Evolutionary conservation across 208 protist species (phyloP).

Genomic region (Crithidia thermophila): DNA sequence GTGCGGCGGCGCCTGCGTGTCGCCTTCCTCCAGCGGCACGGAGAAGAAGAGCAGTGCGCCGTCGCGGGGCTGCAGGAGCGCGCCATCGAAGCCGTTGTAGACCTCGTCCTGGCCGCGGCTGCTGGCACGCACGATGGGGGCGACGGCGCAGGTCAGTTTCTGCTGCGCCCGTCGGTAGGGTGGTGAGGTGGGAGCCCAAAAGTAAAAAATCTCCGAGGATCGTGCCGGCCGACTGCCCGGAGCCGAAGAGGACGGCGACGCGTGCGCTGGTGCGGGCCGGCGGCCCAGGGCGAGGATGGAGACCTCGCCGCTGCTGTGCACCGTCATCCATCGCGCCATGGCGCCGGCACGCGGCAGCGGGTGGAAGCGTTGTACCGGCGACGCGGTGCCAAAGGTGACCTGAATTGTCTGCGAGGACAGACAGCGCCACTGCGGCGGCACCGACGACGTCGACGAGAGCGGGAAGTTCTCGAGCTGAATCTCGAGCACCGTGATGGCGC

Average conservation of each 20-base stretch:
- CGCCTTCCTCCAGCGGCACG: constrained; percentile 14
- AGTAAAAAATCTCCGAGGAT: too few species aligned
- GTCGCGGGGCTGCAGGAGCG: constrained; percentile 26
- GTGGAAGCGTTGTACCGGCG: constrained; percentile 24
- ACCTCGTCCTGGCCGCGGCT: constrained; percentile 1
- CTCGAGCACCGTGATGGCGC: constrained; percentile 17
- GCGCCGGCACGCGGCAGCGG: constrained; percentile 15
- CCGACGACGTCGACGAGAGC: background rate
- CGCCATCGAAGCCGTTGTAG: constrained; percentile 32
- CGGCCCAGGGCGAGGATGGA: constrained; percentile 21
- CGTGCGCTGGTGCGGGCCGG: background rate
- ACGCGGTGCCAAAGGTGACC: constrained; percentile 1
- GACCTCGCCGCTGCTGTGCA: constrained; percentile 29
- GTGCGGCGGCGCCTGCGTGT: constrained; percentile 16
- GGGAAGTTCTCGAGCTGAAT: background rate
- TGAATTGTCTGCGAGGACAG: constrained; percentile 10
- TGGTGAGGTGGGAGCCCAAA: constrained; percentile 17
- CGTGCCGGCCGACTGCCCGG: too few species aligned
- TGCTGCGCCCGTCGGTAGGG: constrained; percentile 8
- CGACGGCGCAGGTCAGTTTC: constrained; percentile 8
- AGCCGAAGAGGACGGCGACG: too few species aligned
- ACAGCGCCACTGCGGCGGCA: constrained; percentile 12
- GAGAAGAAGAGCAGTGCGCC: constrained; percentile 27
- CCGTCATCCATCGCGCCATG: constrained; percentile 27
- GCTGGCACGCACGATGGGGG: background rate